Conservation (phyloP, 208 protist species). For the Porcisia hertigi region DNA sequence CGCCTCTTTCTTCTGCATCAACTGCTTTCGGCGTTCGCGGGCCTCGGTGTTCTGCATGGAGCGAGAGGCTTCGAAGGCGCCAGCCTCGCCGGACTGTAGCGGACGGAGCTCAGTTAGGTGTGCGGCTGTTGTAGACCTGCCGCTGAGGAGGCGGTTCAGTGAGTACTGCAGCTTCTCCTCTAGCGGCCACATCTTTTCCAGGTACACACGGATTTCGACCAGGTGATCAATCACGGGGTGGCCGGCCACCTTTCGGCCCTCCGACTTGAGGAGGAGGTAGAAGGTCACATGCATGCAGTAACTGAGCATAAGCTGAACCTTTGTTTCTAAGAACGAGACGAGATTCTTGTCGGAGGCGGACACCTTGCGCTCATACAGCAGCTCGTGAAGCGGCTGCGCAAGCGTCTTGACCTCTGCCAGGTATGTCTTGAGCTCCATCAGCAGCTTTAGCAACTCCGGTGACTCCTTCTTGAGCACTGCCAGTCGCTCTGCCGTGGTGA, state of each 20-base stretch:
- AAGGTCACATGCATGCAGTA: conserved; percentile 96
- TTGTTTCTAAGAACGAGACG: conserved; percentile 88
- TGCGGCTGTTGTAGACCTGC: conserved; percentile 66
- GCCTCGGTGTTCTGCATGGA: conserved; percentile 45
- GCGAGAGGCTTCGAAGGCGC: conserved; percentile 38
- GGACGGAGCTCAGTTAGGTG: conserved; percentile 73
- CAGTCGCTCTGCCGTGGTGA: conserved; percentile 86
- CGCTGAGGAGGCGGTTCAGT: conserved; percentile 92
- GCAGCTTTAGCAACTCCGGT: conserved; percentile 89
- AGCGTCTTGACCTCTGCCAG: conserved; percentile 86
- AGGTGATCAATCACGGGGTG: conserved; percentile 95
- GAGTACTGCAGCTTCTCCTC: conserved; percentile 97
- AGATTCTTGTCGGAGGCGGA: conserved; percentile 77
- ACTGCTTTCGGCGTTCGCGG: conserved; percentile 64
- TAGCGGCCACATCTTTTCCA: conserved; percentile 95
- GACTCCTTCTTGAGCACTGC: conserved; percentile 90
- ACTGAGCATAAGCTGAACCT: conserved; percentile 94
- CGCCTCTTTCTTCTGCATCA: conserved; percentile 64
- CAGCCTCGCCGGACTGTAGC: conserved; percentile 38
- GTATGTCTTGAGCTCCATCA: conserved; percentile 86
- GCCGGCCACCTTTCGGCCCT: conserved; percentile 90
- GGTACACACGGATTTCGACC: conserved; percentile 91
- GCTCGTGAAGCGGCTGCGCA: conserved; percentile 77
- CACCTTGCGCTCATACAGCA: conserved; percentile 81
- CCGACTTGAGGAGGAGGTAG: conserved; percentile 93